These are phyloP conservation scores for Apium graveolens DNA, from an alignment of 129 eudicot genomes.

Conservation along the genomic window DNA sequence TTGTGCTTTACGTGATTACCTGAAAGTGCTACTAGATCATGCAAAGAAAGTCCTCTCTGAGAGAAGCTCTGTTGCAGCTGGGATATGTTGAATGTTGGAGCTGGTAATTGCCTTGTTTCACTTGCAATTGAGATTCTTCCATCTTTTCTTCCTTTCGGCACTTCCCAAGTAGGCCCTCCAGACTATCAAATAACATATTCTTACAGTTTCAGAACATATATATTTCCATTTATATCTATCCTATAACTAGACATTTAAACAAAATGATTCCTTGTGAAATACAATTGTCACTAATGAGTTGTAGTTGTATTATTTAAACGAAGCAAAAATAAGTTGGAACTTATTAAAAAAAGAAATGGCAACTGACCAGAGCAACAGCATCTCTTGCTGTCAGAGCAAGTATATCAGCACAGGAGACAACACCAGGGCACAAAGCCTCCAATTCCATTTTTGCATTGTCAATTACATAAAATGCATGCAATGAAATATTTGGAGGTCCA, in stretches of 20 bases:
- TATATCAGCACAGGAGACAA: slow-evolving; percentile 87
- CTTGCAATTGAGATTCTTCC: slow-evolving; percentile 60
- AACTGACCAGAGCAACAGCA: slow-evolving; percentile 62
- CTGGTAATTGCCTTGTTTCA: slow-evolving; percentile 53
- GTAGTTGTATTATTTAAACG: not conserved
- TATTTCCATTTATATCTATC: not conserved
- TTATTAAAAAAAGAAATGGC: too few species aligned
- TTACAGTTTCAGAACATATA: not conserved
- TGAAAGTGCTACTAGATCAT: slow-evolving; percentile 82
- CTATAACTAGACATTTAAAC: not conserved
- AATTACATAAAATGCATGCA: slow-evolving; percentile 82
- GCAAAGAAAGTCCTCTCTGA: slow-evolving; percentile 66
- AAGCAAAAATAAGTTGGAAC: not conserved
- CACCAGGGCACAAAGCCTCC: slow-evolving; percentile 70
- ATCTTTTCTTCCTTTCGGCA: slow-evolving; percentile 79
- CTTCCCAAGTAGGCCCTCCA: slow-evolving; percentile 87
- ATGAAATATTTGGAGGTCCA: slow-evolving; percentile 67
- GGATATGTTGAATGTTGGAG: slow-evolving; percentile 65
- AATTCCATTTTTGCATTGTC: slow-evolving; percentile 58
- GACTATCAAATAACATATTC: slow-evolving; percentile 25
- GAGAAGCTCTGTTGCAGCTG: slow-evolving; percentile 75
- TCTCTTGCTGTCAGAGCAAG: slow-evolving; percentile 82
- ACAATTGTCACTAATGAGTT: not conserved
- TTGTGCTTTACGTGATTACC: slow-evolving; percentile 20
- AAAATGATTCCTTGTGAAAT: not conserved